Evolutionary conservation across 805 yeast genomes (phyloP).

Genomic region (Suhomyces xylopsoci): DNA sequence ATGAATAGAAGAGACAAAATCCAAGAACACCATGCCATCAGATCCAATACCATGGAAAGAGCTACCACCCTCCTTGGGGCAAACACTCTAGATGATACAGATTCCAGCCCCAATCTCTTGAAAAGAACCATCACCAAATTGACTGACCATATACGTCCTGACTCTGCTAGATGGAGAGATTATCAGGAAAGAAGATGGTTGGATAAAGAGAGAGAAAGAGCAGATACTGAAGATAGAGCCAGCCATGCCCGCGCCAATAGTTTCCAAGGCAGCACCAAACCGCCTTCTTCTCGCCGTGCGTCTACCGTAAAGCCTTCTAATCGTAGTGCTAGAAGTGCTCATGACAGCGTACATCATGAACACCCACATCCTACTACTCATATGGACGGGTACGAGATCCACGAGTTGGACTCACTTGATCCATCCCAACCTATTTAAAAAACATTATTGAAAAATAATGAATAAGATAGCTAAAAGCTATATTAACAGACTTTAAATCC

Average conservation of each 20-base stretch:
- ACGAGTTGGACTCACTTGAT: background rate
- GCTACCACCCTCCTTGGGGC: constrained; percentile 9
- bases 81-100: constrained; percentile 6
- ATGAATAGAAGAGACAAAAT: constrained; percentile 59
- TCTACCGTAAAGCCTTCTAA: background rate
- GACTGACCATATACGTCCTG: background rate
- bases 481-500: too few species aligned
- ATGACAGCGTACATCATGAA: background rate
- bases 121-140: constrained; percentile 2
- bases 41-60: constrained; percentile 30
- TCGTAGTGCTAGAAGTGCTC: background rate
- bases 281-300: background rate
- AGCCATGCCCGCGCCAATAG: background rate
- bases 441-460: too few species aligned
- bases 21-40: constrained; percentile 51
- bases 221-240: background rate
- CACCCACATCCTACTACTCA: background rate
- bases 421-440: too few species aligned
- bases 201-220: too few species aligned
- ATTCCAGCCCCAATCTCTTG: constrained; percentile 3
- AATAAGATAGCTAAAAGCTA: too few species aligned
- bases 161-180: background rate
- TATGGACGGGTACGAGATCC: background rate
- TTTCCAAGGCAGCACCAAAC: background rate
- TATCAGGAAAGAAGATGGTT: background rate